Evolutionary conservation across 352 stramenopile species (phyloP), one percentile per base, ranked within the genome.

Genomic region (Aphanomyces stellatus): DNA sequence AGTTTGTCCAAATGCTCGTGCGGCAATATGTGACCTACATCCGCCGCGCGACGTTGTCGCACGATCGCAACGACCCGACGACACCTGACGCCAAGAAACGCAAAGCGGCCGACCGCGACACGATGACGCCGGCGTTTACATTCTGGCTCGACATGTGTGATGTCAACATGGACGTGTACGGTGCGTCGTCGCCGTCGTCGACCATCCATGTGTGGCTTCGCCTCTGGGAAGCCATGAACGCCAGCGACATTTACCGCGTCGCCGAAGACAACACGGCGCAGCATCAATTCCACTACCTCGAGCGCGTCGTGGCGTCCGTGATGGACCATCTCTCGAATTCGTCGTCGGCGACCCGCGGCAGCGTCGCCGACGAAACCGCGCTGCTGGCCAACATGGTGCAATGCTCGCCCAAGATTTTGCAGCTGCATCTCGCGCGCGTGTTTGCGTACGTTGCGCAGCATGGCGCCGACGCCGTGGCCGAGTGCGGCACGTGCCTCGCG

Each of bases 141-240:
- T 95, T 95, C 57, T 95, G 87, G 87, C 82, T 83, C 3, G 87
- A 95, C 55, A 72, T 92, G 19, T 91, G 77, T 31, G 87, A 79
- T 0, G 79, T 93, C 17, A 72, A 72, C 0, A 87, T 80, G 27
- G 68, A 78, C 11, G 25, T 46, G 13, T 60, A 76, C 19, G 35
- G 34, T 24, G 24, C 69, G 25, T 34, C 65, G 22, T 22, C 3
- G 1, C 27, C 53, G 19, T 30, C 49, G 0, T 60, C 27, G 25
- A 46, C 65, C 8, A 71, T 88, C 4, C 69, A 62, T 0, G 42
- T 91, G 19, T 87, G 81, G 51, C 72, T 86, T 30, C 66, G 80
- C 19, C 74, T 95, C 2, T 95, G 92, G 48, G 68, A 73, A 42
- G 82, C 72, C 34, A 69, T 95, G 43, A 86, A 78, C 62, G 77